A percentile compares a stretch with the other conserved stretches of the same genome.
phyloP scores from a whole-genome alignment of 176 grass and related monocot genomes.

The Saccharum spontaneum region DNA sequence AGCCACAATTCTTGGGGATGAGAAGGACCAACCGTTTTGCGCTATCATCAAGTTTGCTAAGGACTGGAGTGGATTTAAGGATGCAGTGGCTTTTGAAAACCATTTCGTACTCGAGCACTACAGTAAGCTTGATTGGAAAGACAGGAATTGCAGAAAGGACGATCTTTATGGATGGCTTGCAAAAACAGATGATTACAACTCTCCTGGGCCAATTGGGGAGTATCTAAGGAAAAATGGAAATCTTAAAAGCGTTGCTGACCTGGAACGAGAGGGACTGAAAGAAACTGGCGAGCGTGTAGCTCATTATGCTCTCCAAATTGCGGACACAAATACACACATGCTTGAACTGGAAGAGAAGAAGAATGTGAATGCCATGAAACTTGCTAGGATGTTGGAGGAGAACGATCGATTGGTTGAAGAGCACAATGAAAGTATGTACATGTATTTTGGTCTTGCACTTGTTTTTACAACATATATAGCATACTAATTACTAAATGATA shows the following conservation, averaged over 20 bases:
- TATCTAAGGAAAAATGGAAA: slow-evolving; percentile 53
- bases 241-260: slow-evolving; percentile 47
- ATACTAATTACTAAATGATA: neutral
- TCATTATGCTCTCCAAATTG: slow-evolving; percentile 41
- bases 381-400: slow-evolving; percentile 50
- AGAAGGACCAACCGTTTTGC: slow-evolving; percentile 28
- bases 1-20: slow-evolving; percentile 38
- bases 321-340: slow-evolving; percentile 40
- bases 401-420: slow-evolving; percentile 43
- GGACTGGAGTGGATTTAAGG: slow-evolving; percentile 53
- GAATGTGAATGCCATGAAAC: slow-evolving; percentile 38
- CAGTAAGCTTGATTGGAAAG: slow-evolving; percentile 44
- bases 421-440: slow-evolving; percentile 49
- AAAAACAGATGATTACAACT: slow-evolving; percentile 48
- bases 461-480: neutral
- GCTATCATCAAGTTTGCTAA: slow-evolving; percentile 51
- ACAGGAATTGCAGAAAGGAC: slow-evolving; percentile 35
- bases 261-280: slow-evolving; percentile 30
- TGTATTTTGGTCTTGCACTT: neutral
- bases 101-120: slow-evolving; percentile 38
- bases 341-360: slow-evolving; percentile 30
- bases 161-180: slow-evolving; percentile 69
- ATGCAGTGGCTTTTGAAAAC: slow-evolving; percentile 61
- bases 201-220: slow-evolving; percentile 41
- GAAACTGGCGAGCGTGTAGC: slow-evolving; percentile 40